Evolutionary conservation across 306 rosid genomes (phyloP).

Genomic region (Sechiopsis laciniata): DNA sequence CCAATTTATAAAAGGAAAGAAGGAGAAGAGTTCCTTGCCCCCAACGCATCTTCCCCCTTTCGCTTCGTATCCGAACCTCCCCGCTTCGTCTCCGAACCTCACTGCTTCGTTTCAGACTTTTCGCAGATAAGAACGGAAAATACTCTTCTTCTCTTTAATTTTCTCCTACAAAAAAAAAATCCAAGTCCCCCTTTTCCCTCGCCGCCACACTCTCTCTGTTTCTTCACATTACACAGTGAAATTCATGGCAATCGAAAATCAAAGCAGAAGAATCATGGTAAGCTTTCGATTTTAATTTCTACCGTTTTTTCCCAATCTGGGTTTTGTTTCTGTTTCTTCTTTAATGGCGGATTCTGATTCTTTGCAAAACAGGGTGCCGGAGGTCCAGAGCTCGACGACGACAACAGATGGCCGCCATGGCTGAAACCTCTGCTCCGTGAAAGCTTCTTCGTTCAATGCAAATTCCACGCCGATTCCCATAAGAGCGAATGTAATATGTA

Average conservation of each 20-base stretch:
- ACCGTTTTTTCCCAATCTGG: too few species aligned
- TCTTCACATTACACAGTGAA: background rate
- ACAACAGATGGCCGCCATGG: constrained; percentile 98
- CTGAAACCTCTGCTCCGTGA: constrained; percentile 78
- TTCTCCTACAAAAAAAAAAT: constrained; percentile 42
- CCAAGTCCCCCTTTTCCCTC: constrained; percentile 45
- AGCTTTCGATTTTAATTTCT: background rate
- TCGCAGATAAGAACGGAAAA: constrained; percentile 80
- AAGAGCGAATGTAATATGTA: constrained; percentile 98
- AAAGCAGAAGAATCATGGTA: constrained; percentile 90
- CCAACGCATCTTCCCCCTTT: constrained; percentile 46
- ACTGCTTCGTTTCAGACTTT: constrained; percentile 48
- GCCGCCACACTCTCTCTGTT: constrained; percentile 26
- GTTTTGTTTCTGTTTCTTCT: constrained; percentile 25
- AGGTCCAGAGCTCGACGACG: constrained; percentile 71
- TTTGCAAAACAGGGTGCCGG: constrained; percentile 67
- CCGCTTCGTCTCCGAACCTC: constrained; percentile 28
- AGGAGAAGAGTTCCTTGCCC: constrained; percentile 78
- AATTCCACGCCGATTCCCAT: constrained; percentile 79
- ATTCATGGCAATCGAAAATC: constrained; percentile 75
- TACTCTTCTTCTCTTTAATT: constrained; percentile 43
- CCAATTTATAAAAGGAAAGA: constrained; percentile 50
- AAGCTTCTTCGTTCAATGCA: constrained; percentile 89
- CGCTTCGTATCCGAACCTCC: too few species aligned
- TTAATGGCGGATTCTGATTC: background rate